phyloP scores from a whole-genome alignment of 192 early-diverging fungal species.

The Geosiphon pyriformis region DNA sequence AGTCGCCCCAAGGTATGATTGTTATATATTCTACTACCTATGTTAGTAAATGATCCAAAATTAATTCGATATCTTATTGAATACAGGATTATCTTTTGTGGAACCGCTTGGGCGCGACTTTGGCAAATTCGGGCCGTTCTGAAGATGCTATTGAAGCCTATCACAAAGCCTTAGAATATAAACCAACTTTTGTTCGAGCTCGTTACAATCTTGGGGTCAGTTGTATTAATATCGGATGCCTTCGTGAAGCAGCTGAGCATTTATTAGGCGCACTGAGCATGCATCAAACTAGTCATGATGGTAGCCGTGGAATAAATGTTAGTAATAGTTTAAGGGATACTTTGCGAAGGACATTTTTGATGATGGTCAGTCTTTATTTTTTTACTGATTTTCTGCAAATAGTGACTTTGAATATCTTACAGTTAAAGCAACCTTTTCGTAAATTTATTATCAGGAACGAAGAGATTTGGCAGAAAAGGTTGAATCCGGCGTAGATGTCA shows the following conservation, averaged over 20 bases:
- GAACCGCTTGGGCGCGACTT: slow-evolving; percentile 96
- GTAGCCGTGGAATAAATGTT: slow-evolving; percentile 47
- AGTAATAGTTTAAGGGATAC: slow-evolving; percentile 63
- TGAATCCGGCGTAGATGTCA: slow-evolving; percentile 41
- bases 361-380: slow-evolving; percentile 40
- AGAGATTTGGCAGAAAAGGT: slow-evolving; percentile 54
- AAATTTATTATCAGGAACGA: slow-evolving; percentile 42
- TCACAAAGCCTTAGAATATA: slow-evolving; percentile 86
- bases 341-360: slow-evolving; percentile 50
- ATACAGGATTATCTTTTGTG: slow-evolving; percentile 83
- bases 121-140: slow-evolving; percentile 79
- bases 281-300: slow-evolving; percentile 51
- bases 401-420: slow-evolving; percentile 1
- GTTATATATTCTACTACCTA: too few relatives aligned
- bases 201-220: slow-evolving; percentile 94
- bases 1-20: slow-evolving; percentile 57
- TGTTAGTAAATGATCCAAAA: too few relatives aligned
- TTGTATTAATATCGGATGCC: slow-evolving; percentile 90
- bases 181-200: slow-evolving; percentile 94
- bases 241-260: slow-evolving; percentile 91
- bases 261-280: slow-evolving; percentile 80
- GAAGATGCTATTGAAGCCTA: slow-evolving; percentile 89
- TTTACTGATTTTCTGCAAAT: neutral
- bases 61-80: too few relatives aligned
- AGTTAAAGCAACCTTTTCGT: neutral